These are phyloP conservation scores for Backusella tarrabulga DNA, from an alignment of 192 early-diverging fungal species.

Conservation along the genomic window DNA sequence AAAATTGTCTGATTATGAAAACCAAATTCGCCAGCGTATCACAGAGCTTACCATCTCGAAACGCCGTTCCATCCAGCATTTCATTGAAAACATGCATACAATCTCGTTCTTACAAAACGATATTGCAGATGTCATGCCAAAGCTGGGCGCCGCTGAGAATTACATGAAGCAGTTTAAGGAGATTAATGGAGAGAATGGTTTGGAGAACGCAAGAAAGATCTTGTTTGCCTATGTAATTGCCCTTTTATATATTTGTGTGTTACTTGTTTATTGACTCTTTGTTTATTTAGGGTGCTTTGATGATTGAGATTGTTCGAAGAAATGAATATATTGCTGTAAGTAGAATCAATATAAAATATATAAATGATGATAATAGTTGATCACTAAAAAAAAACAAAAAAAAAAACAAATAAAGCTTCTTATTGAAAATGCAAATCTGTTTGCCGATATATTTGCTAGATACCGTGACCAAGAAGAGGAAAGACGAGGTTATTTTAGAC, in stretches of 20 bases:
- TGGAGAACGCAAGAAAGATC: conserved; percentile 41
- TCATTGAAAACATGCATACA: conserved; percentile 25
- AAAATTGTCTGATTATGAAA: conserved; percentile 23
- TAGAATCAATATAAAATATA: not conserved
- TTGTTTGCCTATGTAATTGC: conserved; percentile 48
- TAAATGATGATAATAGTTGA: not conserved
- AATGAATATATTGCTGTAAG: conserved; percentile 48
- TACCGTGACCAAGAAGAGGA: conserved; percentile 26
- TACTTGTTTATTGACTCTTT: conserved; percentile 3
- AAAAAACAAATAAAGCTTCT: conserved; percentile 14
- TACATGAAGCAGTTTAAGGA: conserved; percentile 19
- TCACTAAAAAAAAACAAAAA: not conserved
- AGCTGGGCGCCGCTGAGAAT: conserved; percentile 11
- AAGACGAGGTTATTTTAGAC: conserved; percentile 22
- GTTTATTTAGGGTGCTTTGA: conserved; percentile 29
- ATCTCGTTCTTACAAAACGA: conserved; percentile 29
- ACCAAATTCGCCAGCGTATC: conserved; percentile 7
- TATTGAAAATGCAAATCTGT: conserved; percentile 21
- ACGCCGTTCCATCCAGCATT: conserved; percentile 18
- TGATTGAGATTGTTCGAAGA: conserved; percentile 52
- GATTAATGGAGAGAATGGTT: conserved; percentile 35
- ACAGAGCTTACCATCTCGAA: conserved; percentile 13
- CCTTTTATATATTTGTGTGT: not conserved
- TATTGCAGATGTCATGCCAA: conserved; percentile 24
- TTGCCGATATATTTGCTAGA: conserved; percentile 22